Base-by-base conservation (phyloP, 2,329 filamentous ascomycete species). In the Ceratocystis colombiana region DNA sequence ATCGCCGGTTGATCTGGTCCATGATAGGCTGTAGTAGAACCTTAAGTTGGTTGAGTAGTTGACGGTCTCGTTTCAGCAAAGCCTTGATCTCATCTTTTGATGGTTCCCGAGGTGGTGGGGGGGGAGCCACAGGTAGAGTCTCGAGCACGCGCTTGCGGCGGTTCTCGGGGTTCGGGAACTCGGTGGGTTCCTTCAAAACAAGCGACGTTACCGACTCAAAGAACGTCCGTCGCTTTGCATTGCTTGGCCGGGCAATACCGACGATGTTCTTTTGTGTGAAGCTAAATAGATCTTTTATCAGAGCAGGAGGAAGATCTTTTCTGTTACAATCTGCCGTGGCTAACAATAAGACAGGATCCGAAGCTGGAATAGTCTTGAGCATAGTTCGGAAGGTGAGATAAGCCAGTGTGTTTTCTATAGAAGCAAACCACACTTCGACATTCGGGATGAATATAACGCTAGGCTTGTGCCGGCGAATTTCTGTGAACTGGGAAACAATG, bases 391-490 rank as follows among this genome's bases (percentile, higher is more conserved):
- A 96, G 0, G 90, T 94, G 44, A 87, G 86, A 66, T 96, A 84
- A 2, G 87, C 84, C 48, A 90, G 78, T 0, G 88, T 86, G 6
- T 78, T 77, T n/a, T 75, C 73, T 20, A 87, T 72, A 30, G 80
- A 81, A 20, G 83, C 77, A 73, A 90, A 93, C 94, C 94, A 99
- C 6, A 87, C 83, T 70, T 96, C 89, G 62, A 97, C 84, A 70
- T 91, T 88, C 1, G 94, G 93, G 55, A 99, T 88, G 75, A 92
- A 97, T 64, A 99, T 94, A 46, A 97, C 90, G 73, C 91, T 95
- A 0, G 94, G 94, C 74, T 96, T 96, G 74, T 96, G 91, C 46
- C 92, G 86, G 74, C 93, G 90, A 46, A 96, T 89, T 77, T 97
- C 94, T 0, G 89, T 86, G 73, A 99, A 97, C 6, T 96, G 80